phyloP scores from a whole-genome alignment of 805 yeast genomes.

The Ogataea ganodermae region DNA sequence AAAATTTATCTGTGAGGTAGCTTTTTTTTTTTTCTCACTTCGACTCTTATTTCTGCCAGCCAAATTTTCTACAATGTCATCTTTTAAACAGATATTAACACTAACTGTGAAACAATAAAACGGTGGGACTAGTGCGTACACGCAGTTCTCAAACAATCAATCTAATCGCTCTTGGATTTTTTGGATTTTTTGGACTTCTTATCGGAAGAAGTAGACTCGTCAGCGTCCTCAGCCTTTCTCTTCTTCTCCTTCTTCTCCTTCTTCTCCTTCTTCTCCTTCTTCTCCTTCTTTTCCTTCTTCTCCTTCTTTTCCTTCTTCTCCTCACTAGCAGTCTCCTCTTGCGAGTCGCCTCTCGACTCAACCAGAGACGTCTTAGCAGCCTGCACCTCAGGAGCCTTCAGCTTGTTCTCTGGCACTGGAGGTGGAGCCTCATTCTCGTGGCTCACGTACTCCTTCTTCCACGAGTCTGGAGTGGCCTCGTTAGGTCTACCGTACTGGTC shows the following conservation, averaged over 20 bases:
- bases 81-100: neutral
- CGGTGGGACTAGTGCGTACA: conserved; percentile 9
- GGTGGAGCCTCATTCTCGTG: conserved; percentile 65
- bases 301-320: conserved; percentile 59
- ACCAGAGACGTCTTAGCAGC: conserved; percentile 51
- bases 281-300: conserved; percentile 53
- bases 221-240: conserved; percentile 17
- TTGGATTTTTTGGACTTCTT: conserved; percentile 29
- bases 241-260: conserved; percentile 29
- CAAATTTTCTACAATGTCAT: neutral
- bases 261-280: conserved; percentile 40
- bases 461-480: conserved; percentile 89
- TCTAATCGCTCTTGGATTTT: conserved; percentile 25
- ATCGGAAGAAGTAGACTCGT: conserved; percentile 12
- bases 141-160: conserved; percentile 2
- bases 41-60: conserved; percentile 2
- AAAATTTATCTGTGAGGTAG: neutral
- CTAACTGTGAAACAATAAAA: conserved; percentile 9
- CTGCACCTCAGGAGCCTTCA: conserved; percentile 39
- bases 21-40: neutral
- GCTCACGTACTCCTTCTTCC: conserved; percentile 85
- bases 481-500: conserved; percentile 93
- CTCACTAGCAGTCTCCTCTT: conserved; percentile 39
- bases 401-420: conserved; percentile 56
- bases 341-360: conserved; percentile 36